Evolutionary conservation across 257 asterid genomes (phyloP).

Genomic region (Thymus quinquecostatus): DNA sequence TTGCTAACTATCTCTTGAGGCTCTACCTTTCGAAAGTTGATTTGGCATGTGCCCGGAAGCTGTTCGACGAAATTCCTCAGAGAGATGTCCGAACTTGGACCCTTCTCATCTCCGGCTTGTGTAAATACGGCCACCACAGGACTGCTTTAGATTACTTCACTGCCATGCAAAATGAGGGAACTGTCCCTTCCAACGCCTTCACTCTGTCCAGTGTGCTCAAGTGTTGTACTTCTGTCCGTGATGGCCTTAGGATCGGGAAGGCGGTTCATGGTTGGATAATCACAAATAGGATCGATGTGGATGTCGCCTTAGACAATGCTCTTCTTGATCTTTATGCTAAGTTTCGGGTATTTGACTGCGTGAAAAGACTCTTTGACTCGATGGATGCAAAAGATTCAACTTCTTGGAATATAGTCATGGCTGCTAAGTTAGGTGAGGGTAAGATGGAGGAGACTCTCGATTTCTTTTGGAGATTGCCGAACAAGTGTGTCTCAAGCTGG

Average conservation of each 20-base stretch:
- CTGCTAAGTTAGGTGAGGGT: conserved; percentile 48
- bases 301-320: conserved; percentile 61
- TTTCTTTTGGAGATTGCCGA: conserved; percentile 59
- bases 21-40: conserved; percentile 42
- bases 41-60: conserved; percentile 42
- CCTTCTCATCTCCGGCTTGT: conserved; percentile 59
- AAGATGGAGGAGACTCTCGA: conserved; percentile 47
- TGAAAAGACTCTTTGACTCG: conserved; percentile 44
- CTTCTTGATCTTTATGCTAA: conserved; percentile 75
- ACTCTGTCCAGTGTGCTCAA: conserved; percentile 67
- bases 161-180: conserved; percentile 55
- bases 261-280: conserved; percentile 66
- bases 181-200: conserved; percentile 61
- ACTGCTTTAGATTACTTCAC: conserved; percentile 53
- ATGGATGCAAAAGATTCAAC: conserved; percentile 54
- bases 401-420: conserved; percentile 85
- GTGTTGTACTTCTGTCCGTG: conserved; percentile 46
- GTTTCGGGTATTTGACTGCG: conserved; percentile 44
- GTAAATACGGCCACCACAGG: conserved; percentile 43
- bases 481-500: conserved; percentile 72
- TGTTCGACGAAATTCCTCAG: conserved; percentile 72
- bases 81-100: conserved; percentile 84
- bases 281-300: conserved; percentile 45
- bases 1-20: conserved; percentile 45
- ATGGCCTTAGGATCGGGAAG: conserved; percentile 57